Percentiles rank a stretch among this genome's conserved stretches.
phyloP scores from a whole-genome alignment of 257 asterid species.

The Scutellaria galericulata region DNA sequence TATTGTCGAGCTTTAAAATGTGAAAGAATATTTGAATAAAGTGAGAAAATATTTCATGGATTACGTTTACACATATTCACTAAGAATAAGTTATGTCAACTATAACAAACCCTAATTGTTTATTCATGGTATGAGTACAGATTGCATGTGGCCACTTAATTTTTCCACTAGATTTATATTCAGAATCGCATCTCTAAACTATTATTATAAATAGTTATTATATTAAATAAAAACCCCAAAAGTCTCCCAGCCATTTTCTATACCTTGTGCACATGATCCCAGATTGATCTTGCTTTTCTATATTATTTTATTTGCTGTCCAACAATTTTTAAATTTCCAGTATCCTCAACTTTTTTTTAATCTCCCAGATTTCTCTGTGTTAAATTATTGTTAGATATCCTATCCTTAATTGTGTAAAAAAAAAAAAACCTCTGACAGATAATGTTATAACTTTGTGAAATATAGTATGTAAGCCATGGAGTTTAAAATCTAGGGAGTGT shows the following conservation, averaged over 20 bases:
- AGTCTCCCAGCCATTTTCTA: slow-evolving; percentile 45
- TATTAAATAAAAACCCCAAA: slow-evolving; percentile 21
- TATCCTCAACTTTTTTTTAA: slow-evolving; percentile 25
- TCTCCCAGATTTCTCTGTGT: neutral
- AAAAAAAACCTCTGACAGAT: neutral
- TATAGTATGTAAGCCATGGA: no score
- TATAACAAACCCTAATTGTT: slow-evolving; percentile 32
- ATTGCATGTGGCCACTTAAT: slow-evolving; percentile 53
- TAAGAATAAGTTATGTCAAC: slow-evolving; percentile 21
- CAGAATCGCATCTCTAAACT: slow-evolving; percentile 37
- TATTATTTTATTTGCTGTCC: slow-evolving; percentile 35
- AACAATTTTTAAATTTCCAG: slow-evolving; percentile 24
- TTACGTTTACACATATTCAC: slow-evolving; percentile 17
- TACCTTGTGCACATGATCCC: slow-evolving; percentile 52
- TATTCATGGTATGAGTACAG: slow-evolving; percentile 31
- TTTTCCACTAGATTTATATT: slow-evolving; percentile 33
- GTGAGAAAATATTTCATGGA: neutral
- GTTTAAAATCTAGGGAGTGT: no score
- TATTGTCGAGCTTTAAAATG: neutral
- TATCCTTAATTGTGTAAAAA: slow-evolving; percentile 24
- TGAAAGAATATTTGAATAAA: neutral
- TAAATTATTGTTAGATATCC: slow-evolving; percentile 27
- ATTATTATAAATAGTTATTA: slow-evolving; percentile 7
- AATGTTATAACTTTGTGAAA: slow-evolving; percentile 1
- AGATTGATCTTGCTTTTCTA: slow-evolving; percentile 43